These are phyloP conservation scores for Euclidium syriacum DNA, from an alignment of 345 rosid genomes.

Conservation along the genomic window DNA sequence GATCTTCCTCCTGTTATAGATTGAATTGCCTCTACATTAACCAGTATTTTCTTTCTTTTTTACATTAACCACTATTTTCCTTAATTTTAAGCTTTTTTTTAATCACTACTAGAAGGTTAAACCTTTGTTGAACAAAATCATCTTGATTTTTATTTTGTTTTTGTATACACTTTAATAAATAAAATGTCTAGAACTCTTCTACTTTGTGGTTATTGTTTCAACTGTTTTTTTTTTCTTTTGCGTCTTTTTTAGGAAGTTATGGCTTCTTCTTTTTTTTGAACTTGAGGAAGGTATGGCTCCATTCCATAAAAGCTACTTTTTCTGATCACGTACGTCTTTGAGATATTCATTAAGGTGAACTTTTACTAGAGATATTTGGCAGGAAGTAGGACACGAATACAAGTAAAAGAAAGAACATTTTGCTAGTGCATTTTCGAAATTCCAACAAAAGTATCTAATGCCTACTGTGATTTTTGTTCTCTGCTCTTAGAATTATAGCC, in stretches of 20 bases:
- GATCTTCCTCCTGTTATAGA: slow-evolving; percentile 30
- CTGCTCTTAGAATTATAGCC: too few species aligned
- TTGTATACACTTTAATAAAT: slow-evolving; percentile 19
- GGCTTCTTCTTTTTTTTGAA: too few species aligned
- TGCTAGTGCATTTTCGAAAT: not conserved
- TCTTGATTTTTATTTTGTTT: not conserved
- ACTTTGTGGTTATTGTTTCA: too few species aligned
- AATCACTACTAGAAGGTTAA: not conserved
- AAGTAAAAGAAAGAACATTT: not conserved
- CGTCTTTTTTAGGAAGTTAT: not conserved
- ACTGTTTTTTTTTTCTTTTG: too few species aligned
- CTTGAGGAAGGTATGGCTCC: not conserved
- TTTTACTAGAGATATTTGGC: not conserved
- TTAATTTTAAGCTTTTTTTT: not conserved
- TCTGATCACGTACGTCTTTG: not conserved
- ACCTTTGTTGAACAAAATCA: slow-evolving; percentile 2
- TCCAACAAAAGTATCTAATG: not conserved
- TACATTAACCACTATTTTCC: slow-evolving; percentile 26
- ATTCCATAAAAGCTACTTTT: not conserved
- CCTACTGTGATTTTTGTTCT: too few species aligned
- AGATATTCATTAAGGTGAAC: not conserved
- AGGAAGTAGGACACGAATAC: not conserved
- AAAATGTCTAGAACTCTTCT: slow-evolving; percentile 18
- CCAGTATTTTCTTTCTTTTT: slow-evolving; percentile 19
- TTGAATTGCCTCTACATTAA: slow-evolving; percentile 20